Conservation (phyloP, 352 stramenopile genomes). For the Plasmopara muralis region DNA sequence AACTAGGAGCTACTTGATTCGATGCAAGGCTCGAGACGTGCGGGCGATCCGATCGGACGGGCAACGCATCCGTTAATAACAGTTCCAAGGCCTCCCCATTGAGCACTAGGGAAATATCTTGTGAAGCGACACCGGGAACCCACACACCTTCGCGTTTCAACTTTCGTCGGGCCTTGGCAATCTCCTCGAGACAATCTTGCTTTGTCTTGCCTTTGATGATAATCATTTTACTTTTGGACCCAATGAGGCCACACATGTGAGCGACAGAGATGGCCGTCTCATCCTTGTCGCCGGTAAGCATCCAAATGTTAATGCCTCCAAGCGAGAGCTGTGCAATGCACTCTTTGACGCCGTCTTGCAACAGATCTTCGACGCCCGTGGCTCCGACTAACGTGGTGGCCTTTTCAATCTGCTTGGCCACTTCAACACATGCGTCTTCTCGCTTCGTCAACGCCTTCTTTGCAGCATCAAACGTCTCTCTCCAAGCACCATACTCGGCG, state of each 20-base stretch:
- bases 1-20: conserved; percentile 14
- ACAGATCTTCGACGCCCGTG: conserved; percentile 95
- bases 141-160: conserved; percentile 74
- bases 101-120: conserved; percentile 75
- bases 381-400: conserved; percentile 89
- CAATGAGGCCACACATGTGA: conserved; percentile 92
- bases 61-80: conserved; percentile 41
- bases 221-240: conserved; percentile 67
- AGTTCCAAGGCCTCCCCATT: conserved; percentile 77
- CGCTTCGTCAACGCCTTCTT: conserved; percentile 60
- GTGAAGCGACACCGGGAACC: conserved; percentile 63
- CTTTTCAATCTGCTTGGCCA: conserved; percentile 69
- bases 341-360: conserved; percentile 95
- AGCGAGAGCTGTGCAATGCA: conserved; percentile 93
- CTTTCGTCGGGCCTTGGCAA: conserved; percentile 62
- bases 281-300: conserved; percentile 99
- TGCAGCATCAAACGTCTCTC: conserved; percentile 58
- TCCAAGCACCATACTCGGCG: conserved; percentile 67
- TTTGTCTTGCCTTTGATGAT: conserved; percentile 79
- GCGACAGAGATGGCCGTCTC: conserved; percentile 99
- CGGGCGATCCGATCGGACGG: conserved; percentile 9
- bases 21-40: conserved; percentile 14
- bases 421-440: conserved; percentile 57
- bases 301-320: conserved; percentile 98
- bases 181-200: conserved; percentile 76